phyloP scores from a whole-genome alignment of 1,284 basidiomycete genomes.

The Agroathelia rolfsii region DNA sequence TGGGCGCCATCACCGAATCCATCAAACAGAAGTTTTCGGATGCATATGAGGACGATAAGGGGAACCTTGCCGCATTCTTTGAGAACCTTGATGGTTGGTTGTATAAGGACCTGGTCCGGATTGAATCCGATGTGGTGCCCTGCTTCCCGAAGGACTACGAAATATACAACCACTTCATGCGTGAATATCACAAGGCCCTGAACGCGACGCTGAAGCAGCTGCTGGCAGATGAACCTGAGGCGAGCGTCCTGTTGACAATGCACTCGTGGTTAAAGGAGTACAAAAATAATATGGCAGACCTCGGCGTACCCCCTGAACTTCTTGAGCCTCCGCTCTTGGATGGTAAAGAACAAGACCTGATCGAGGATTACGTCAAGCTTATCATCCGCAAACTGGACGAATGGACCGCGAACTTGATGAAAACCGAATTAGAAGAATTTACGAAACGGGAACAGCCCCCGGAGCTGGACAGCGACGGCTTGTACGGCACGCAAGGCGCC shows the following conservation, averaged over 20 bases:
- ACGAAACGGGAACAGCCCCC: conserved; percentile 76
- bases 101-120: conserved; percentile 88
- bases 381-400: conserved; percentile 96
- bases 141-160: conserved; percentile 93
- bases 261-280: conserved; percentile 96
- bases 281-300: conserved; percentile 89
- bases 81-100: conserved; percentile 76
- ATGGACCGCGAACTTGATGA: conserved; percentile 93
- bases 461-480: conserved; percentile 80
- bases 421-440: conserved; percentile 83
- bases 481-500: conserved; percentile 88
- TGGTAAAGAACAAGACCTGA: conserved; percentile 86
- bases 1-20: conserved; percentile 71
- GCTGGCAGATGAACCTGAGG: conserved; percentile 73
- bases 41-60: conserved; percentile 53
- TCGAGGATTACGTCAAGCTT: conserved; percentile 92
- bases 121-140: conserved; percentile 79
- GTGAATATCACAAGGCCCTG: conserved; percentile 89
- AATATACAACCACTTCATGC: conserved; percentile 76
- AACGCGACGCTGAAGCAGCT: conserved; percentile 69
- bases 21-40: conserved; percentile 70
- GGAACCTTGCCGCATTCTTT: conserved; percentile 67
- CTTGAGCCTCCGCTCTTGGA: conserved; percentile 87
- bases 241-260: conserved; percentile 76
- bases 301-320: conserved; percentile 72